These are phyloP conservation scores for Sclerotinia borealis DNA, from an alignment of 2,329 filamentous ascomycete species.

Conservation along the genomic window DNA sequence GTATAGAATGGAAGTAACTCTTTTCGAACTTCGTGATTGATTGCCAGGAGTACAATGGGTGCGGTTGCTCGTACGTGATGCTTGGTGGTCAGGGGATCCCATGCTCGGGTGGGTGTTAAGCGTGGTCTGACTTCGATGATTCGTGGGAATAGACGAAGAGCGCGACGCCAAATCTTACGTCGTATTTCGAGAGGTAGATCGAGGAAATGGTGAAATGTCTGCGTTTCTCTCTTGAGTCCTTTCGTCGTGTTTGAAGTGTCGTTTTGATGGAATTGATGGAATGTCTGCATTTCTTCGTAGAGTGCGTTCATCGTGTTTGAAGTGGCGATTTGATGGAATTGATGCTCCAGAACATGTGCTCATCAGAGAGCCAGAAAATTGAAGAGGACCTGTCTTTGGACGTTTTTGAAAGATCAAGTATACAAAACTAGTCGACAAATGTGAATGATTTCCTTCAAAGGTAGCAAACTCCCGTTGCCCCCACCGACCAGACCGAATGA, in stretches of 20 bases:
- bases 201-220: background rate
- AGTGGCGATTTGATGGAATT: background rate
- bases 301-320: background rate
- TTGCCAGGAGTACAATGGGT: background rate
- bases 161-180: background rate
- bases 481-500: background rate
- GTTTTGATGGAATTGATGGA: background rate
- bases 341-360: background rate
- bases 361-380: background rate
- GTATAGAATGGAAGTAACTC: background rate
- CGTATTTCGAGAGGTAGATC: background rate
- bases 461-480: too few relatives aligned
- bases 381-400: background rate
- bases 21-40: background rate
- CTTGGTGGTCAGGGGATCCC: conserved; percentile 1
- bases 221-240: background rate
- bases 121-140: conserved; percentile 3
- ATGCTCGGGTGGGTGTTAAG: background rate
- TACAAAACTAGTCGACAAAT: too few relatives aligned
- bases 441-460: too few relatives aligned
- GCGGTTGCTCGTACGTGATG: background rate
- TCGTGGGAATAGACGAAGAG: background rate
- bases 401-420: background rate
- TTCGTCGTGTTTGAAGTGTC: background rate
- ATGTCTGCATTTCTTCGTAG: too few relatives aligned